Base-by-base conservation (phyloP, 2,329 filamentous ascomycete species). In the Thelonectria rubi region DNA sequence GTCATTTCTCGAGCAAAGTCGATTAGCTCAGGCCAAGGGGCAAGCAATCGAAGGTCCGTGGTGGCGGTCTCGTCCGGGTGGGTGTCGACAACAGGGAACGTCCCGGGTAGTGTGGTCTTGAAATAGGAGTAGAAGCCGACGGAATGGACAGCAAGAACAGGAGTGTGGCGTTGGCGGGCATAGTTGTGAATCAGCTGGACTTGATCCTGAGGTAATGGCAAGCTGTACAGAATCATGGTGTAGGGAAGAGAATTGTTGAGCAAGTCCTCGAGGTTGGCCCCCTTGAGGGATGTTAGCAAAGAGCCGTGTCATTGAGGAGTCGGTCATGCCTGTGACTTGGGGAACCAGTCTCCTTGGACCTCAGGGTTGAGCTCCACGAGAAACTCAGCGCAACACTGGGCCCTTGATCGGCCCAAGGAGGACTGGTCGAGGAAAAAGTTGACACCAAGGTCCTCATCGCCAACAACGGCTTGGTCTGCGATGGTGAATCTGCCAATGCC, bases 361-460 rank as follows among this genome's bases (percentile, higher is more conserved):
- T 98, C 95, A 2, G 94, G 93, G 73, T 99, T 99, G 63, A 99
- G 82, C 77, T 99, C 96, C 64, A 88, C 83, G 45, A 99, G 82
- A 56, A 94, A 82, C 64, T 89, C 88, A 60, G 90, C 89, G 56
- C 91, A 91, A 73, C 91, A 89, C 74, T 93, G 86, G 2, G 94
- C 92, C 68, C 95, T 88, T 24, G 88, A 88, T 71, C 88, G 89
- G 55, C 93, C 94, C 39, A 97, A 75, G 66, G 88, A 90, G 50
- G 84, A 81, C 69, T 95, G 88, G 63, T 97, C 92, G 0, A 99
- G 82, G 73, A 99, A 99, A 83, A 99, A 99, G 79, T 99, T 99
- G 65, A 97, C 90, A 5, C 96, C 95, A 42, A 99, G 81, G 72
- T 99, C 95, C 43, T 88, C 83, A 68, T 97, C 90, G 1, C 81